Conservation (phyloP, 257 asterid species). For the Solanum piurae region DNA sequence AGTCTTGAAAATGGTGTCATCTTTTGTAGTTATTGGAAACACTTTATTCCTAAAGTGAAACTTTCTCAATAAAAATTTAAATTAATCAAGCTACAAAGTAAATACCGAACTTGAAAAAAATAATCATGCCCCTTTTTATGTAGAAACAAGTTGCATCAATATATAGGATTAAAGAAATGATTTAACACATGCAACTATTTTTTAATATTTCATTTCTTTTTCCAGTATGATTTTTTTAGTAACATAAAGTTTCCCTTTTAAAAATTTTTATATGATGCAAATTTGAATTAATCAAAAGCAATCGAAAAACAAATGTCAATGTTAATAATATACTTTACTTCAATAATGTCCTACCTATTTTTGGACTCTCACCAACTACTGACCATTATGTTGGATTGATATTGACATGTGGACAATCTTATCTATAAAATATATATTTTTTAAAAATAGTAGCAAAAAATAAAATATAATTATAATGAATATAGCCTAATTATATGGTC, state of each 20-base stretch:
- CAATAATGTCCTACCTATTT: neutral
- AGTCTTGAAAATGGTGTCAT: neutral
- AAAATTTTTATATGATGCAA: neutral
- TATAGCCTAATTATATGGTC: neutral
- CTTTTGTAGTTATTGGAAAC: too few relatives aligned
- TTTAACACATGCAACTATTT: neutral
- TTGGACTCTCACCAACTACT: neutral
- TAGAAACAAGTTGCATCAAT: neutral
- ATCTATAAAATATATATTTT: neutral
- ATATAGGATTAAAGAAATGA: neutral
- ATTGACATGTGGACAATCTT: neutral
- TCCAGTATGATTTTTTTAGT: neutral
- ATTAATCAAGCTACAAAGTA: neutral
- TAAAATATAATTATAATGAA: neutral
- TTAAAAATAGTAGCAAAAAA: neutral
- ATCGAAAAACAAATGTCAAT: neutral
- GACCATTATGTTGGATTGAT: neutral
- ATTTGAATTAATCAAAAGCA: neutral
- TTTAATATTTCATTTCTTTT: neutral
- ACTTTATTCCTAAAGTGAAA: too few relatives aligned
- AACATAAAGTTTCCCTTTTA: neutral
- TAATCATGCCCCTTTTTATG: neutral
- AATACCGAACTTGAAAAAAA: too few relatives aligned
- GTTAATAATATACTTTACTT: neutral
- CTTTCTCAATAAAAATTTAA: accelerated